phyloP scores from a whole-genome alignment of 2,329 filamentous ascomycete genomes.

The Grosmannia penicillata region DNA sequence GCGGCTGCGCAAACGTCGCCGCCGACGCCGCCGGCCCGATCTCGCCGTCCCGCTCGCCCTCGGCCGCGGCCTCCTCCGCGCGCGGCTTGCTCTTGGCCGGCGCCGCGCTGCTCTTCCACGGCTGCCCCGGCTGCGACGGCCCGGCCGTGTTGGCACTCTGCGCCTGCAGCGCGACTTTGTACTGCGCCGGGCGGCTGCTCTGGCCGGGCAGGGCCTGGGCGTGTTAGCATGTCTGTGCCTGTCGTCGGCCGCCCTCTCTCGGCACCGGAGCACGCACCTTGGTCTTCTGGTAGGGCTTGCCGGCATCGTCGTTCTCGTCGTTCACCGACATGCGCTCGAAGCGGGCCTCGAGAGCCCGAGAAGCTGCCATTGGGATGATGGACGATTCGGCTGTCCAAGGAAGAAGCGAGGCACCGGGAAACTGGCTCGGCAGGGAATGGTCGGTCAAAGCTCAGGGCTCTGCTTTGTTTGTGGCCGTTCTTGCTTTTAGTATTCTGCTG shows the following conservation, averaged over 20 bases:
- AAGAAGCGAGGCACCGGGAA: background rate
- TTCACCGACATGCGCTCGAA: conserved; percentile 83
- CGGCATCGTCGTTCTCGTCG: conserved; percentile 65
- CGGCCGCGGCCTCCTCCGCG: background rate
- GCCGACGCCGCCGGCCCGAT: conserved; percentile 36
- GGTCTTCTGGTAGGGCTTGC: conserved; percentile 49
- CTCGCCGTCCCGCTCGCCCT: too few relatives aligned
- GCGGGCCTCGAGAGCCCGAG: conserved; percentile 66
- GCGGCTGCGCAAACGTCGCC: conserved; percentile 21
- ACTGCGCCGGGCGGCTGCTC: conserved; percentile 67
- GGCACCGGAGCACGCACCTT: too few relatives aligned
- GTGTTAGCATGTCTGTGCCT: background rate
- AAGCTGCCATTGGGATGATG: conserved; percentile 40
- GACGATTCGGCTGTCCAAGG: background rate
- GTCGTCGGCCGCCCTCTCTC: too few relatives aligned
- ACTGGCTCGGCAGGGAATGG: too few relatives aligned
- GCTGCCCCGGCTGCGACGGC: conserved; percentile 39
- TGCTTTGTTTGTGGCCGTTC: background rate
- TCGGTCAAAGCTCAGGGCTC: background rate
- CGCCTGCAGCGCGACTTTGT: conserved; percentile 73
- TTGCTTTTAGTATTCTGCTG: too few relatives aligned
- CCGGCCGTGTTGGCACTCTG: conserved; percentile 53
- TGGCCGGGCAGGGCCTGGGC: too few relatives aligned
- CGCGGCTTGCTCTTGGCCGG: background rate
- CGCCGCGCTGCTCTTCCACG: background rate